Percentiles rank a stretch among this genome's conserved stretches.
Evolutionary conservation across 1,284 basidiomycete genomes (phyloP).

Genomic region (Stereum hirsutum): DNA sequence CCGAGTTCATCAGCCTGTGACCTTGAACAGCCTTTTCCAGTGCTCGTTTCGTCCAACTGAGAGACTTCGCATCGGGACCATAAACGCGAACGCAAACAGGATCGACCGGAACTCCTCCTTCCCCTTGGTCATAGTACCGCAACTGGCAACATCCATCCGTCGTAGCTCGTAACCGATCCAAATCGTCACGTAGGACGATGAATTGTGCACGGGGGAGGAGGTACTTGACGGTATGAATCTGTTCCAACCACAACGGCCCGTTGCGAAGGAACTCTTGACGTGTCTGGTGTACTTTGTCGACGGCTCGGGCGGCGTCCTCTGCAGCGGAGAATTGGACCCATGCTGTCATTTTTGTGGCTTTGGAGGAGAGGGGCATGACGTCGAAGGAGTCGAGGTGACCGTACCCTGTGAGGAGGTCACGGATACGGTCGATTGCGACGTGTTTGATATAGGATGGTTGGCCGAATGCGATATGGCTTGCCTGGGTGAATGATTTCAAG

Average conservation of each 20-base stretch:
- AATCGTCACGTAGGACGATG: slow-evolving; percentile 15
- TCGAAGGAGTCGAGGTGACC: slow-evolving; percentile 19
- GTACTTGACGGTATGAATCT: slow-evolving; percentile 20
- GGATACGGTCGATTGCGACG: slow-evolving; percentile 4
- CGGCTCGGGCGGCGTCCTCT: slow-evolving; percentile 15
- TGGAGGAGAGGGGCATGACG: slow-evolving; percentile 6
- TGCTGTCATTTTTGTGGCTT: slow-evolving; percentile 16
- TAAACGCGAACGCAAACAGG: not conserved
- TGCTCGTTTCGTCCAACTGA: slow-evolving; percentile 44
- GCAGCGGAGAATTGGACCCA: slow-evolving; percentile 18
- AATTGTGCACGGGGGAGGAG: slow-evolving; percentile 15
- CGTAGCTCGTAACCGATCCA: slow-evolving; percentile 20
- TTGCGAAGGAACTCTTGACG: slow-evolving; percentile 13
- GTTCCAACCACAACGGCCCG: slow-evolving; percentile 17
- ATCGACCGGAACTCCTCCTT: not conserved
- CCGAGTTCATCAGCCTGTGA: slow-evolving; percentile 36
- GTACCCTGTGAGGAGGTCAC: slow-evolving; percentile 6
- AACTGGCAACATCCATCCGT: slow-evolving; percentile 20
- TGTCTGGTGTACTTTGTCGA: slow-evolving; percentile 11
- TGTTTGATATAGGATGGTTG: slow-evolving; percentile 9
- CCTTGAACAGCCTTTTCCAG: slow-evolving; percentile 53
- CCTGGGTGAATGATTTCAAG: slow-evolving; percentile 12
- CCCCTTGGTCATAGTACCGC: slow-evolving; percentile 19
- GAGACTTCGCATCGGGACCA: slow-evolving; percentile 24
- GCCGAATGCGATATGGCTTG: slow-evolving; percentile 13